Evolutionary conservation across 306 rosid genomes (phyloP), one percentile per base, ranked within the genome.

Genomic region (Rosa lucieae): DNA sequence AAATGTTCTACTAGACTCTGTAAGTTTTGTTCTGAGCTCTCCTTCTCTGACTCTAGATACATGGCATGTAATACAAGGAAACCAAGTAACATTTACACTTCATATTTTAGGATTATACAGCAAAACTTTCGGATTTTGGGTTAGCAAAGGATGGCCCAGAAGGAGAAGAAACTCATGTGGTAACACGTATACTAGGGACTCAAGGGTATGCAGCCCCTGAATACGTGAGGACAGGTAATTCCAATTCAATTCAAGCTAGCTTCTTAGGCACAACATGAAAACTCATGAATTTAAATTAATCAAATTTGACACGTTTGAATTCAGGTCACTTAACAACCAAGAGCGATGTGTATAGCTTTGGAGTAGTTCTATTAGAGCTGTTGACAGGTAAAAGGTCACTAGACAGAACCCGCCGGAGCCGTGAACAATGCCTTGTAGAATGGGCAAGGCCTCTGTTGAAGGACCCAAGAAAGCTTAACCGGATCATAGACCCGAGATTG

Each of bases 141-240:
- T 72, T 93, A 26, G 98, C 97, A 11, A 89, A 90, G 76, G 95
- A 91, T 75, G 97, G 91, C 5, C 91, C 91, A 1, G 95, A 91
- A 74, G 93, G 92, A 26, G 91, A 87, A 76, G 95, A 93, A 49
- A 83, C 90, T 20, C 91, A 83, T n/a, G 86, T 91, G 46, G 84
- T 87, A 14, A 85, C 95, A 42, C 73, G 88, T 14, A 80, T 91
- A 32, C 85, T 93, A 88, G 98, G 98, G 17, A 93, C 98, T 42
- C 82, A 70, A 35, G 98, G 98, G 29, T 93, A 93, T 84, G 97
- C 93, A 20, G 95, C 97, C 29, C 98, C 97, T 5, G 98, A 93
- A 68, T 91, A 93, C 80, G 76, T 91, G 70, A 93, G 77, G 88
- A 83, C 88, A 35, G 97, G 97, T 89, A 75, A 71, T 68, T 4